Conservation (phyloP, 208 protist genomes). For the Entamoeba nuttalli region DNA sequence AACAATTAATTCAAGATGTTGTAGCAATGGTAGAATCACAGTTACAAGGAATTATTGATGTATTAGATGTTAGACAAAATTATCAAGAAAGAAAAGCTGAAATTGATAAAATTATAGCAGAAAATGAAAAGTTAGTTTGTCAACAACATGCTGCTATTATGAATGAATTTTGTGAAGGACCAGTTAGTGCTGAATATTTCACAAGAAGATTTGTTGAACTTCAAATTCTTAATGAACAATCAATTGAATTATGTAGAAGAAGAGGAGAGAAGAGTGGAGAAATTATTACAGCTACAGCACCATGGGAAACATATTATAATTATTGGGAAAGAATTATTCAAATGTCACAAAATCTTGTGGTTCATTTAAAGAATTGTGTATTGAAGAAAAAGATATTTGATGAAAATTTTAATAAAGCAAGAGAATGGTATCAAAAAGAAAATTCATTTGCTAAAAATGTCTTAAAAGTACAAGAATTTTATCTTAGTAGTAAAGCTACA, state of each 20-base stretch:
- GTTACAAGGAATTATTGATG: neutral
- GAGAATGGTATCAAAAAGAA: neutral
- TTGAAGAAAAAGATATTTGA: neutral
- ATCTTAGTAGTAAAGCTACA: neutral
- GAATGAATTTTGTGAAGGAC: neutral
- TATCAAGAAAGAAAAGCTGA: neutral
- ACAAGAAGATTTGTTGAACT: neutral
- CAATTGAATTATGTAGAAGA: neutral
- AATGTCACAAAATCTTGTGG: neutral
- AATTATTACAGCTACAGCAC: neutral
- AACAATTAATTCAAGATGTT: neutral
- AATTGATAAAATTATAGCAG: neutral
- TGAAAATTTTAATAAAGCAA: neutral
- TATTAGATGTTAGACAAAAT: neutral
- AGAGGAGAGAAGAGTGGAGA: neutral
- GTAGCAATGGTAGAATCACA: neutral
- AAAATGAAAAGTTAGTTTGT: neutral
- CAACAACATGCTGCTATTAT: neutral
- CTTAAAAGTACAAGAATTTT: neutral
- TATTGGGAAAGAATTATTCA: neutral
- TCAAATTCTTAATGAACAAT: neutral
- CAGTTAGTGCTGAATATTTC: neutral
- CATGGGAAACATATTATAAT: neutral
- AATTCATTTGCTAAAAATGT: neutral
- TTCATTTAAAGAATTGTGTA: neutral